These are phyloP conservation scores for Exserohilum turcica DNA, from an alignment of 2,329 filamentous ascomycete species.

Conservation along the genomic window DNA sequence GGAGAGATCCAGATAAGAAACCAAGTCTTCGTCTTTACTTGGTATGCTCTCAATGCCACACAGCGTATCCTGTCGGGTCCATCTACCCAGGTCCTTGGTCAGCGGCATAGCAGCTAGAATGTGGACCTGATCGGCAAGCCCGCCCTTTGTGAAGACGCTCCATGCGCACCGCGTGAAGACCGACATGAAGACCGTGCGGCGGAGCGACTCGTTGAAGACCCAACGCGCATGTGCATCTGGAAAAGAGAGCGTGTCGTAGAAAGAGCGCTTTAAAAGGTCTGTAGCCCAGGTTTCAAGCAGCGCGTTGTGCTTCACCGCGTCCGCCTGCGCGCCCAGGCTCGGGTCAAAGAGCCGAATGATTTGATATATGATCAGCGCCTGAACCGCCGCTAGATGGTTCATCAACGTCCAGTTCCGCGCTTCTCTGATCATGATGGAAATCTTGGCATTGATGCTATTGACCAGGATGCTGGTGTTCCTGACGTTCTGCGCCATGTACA, in stretches of 20 bases:
- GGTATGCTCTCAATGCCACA: not conserved
- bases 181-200: slow-evolving; percentile 36
- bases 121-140: slow-evolving; percentile 22
- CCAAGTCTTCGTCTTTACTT: slow-evolving; percentile 23
- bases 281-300: slow-evolving; percentile 37
- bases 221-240: slow-evolving; percentile 16
- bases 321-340: slow-evolving; percentile 17
- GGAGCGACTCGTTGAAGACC: slow-evolving; percentile 38
- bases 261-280: slow-evolving; percentile 36
- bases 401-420: slow-evolving; percentile 26
- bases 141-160: slow-evolving; percentile 23
- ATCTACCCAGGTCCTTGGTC: not conserved
- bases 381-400: slow-evolving; percentile 40
- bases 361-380: slow-evolving; percentile 42
- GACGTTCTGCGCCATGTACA: slow-evolving; percentile 32
- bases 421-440: slow-evolving; percentile 17
- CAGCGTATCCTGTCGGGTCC: not conserved
- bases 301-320: slow-evolving; percentile 24
- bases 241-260: slow-evolving; percentile 23
- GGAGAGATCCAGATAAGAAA: slow-evolving; percentile 31
- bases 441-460: slow-evolving; percentile 29
- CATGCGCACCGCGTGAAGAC: slow-evolving; percentile 34
- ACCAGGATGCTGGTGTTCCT: slow-evolving; percentile 24
- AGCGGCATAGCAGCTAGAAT: not conserved
- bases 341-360: slow-evolving; percentile 39